A percentile compares a stretch with the other conserved stretches of the same genome.
phyloP scores from a whole-genome alignment of 805 yeast species.

The Ogataea corticis region DNA sequence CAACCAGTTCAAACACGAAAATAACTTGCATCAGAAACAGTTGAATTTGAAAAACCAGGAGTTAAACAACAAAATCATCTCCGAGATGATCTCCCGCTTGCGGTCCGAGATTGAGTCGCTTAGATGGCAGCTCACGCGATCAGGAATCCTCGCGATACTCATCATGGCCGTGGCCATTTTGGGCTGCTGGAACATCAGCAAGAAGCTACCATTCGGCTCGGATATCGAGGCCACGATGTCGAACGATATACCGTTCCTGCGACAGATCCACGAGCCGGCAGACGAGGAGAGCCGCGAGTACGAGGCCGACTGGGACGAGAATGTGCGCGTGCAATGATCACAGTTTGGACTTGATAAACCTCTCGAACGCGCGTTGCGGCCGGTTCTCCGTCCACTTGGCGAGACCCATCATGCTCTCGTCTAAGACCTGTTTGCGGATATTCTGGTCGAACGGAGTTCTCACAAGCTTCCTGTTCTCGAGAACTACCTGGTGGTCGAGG shows the following conservation, averaged over 20 bases:
- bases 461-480: conserved; percentile 46
- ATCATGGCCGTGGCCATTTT: conserved; percentile 63
- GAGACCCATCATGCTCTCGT: conserved; percentile 70
- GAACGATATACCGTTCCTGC: conserved; percentile 29
- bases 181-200: conserved; percentile 48
- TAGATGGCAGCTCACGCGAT: conserved; percentile 90
- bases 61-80: conserved; percentile 78
- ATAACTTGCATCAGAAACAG: conserved; percentile 69
- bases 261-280: conserved; percentile 49
- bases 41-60: conserved; percentile 75
- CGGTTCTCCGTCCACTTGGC: conserved; percentile 68
- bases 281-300: conserved; percentile 55
- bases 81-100: conserved; percentile 77
- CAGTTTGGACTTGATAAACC: conserved; percentile 63
- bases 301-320: conserved; percentile 53
- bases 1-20: conserved; percentile 83
- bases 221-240: conserved; percentile 8
- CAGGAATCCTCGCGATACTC: conserved; percentile 78
- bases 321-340: conserved; percentile 29
- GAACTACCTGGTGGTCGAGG: conserved; percentile 46
- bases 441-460: conserved; percentile 33
- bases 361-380: conserved; percentile 68
- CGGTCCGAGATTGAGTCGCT: conserved; percentile 84
- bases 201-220: conserved; percentile 26
- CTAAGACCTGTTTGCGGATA: conserved; percentile 53